Base-by-base conservation (phyloP, 176 grass and related monocot species). In the Lolium rigidum region DNA sequence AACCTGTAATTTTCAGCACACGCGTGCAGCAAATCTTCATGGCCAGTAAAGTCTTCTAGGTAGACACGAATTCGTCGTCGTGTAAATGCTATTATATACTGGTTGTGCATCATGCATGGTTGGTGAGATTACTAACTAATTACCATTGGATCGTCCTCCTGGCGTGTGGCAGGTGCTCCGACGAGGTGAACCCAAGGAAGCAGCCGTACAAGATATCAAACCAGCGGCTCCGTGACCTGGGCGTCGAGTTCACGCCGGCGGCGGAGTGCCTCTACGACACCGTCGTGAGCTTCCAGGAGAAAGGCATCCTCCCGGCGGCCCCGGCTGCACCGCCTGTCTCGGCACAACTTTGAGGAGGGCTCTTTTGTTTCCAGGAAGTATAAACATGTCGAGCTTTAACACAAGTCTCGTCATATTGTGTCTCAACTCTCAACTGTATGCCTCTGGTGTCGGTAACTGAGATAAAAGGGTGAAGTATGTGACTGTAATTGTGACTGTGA, bases 101-200 rank as follows among this genome's bases (percentile, higher is more conserved):
- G 24, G 26, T 31, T 25, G 31, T 31, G 62, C 5, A 16, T 31
- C 62, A 65, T 31, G 62, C 5, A 16, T 65, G 62, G 25, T 65
- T 65, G 25, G 25, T 73, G 11, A 73, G 5, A 41, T 20, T 20
- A 41, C 66, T 70, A 10, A 20, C 0, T 22, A 0, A 10, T 43
- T 22, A 31, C 12, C 25, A 8, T 66, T 39, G 2, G 14, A 31
- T 10, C 15, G 7, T 68, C 6, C 35, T 59, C 22, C 1, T 58
- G 7, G 41, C 9, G 0, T 60, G 5, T 60, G 5, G 43, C 80
- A 93, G 89, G 86, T 91, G 92, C 80, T 91, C 89, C 0, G 92
- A 93, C 7, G 84, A 89, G 84, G 80, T 89, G 80, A 94, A 85
- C 82, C 89, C 89, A 10, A 79, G 92, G 44, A 94, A 94, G 61